Evolutionary conservation across 73 alveolate species (phyloP), one percentile per base, ranked within the genome.

Genomic region (Paramecium pentaurelia): DNA sequence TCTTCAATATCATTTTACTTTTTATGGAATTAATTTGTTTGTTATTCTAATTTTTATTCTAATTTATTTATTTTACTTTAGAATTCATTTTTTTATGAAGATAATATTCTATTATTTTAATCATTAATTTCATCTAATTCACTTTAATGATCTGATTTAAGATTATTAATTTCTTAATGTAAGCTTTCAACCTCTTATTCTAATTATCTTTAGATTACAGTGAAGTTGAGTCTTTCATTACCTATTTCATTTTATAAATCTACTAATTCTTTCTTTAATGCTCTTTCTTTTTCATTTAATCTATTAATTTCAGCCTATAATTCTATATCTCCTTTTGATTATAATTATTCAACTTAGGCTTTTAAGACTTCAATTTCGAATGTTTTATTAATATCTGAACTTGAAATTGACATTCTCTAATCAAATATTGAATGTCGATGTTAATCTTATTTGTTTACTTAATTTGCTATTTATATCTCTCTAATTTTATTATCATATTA

Each of bases 171-270:
- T 45, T 80, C 91, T 49, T 40, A 80, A 49, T 45, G 30, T 22
- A 80, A 80, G 16, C 49, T 40, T 80, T 80, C 91, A 14, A 80
- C 51, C 16, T 80, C 91, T 45, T 42, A 14, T 36, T 80, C 91
- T 22, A 45, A 80, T 16, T 80, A 20, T 47, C 49, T 42, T 80
- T 40, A 44, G 4, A 9, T n/a, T 5, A 44, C 47, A 3, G 91
- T 80, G 28, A 80, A 27, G 18, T 80, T 42, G 32, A 80, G 30
- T 80, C 91, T 16, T 45, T 42, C 71, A 32, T 34, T 80, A 8
- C 91, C 91, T n/a, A 80, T 16, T 14, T 80, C 91, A 45, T 80
- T 80, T 47, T 80, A 80, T 80, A 80, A 80, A 45, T 80, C 91
- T 3, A 80, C 45, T 36, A 80, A n/a, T 45, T 80, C 91, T 32